Evolutionary conservation across 345 rosid genomes (phyloP).

Genomic region (Kernera saxatilis): DNA sequence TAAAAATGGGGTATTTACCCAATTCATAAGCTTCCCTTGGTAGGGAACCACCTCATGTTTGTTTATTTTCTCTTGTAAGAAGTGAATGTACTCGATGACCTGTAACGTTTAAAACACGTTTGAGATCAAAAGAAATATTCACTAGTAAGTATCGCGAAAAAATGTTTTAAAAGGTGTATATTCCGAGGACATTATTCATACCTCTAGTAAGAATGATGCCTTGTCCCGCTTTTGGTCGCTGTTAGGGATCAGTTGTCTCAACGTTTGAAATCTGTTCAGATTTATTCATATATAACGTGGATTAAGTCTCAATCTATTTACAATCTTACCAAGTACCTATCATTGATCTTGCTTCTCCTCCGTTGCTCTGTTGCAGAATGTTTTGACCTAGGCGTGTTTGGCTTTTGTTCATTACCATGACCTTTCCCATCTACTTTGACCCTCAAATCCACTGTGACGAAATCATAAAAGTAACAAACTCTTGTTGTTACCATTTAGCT

Average conservation of each 20-base stretch:
- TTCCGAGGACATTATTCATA: slow-evolving; percentile 3
- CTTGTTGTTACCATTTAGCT: neutral
- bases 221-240: slow-evolving; percentile 83
- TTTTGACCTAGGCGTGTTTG: slow-evolving; percentile 79
- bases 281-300: neutral
- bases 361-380: slow-evolving; percentile 96
- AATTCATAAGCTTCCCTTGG: slow-evolving; percentile 45
- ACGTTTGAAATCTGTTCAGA: slow-evolving; percentile 68
- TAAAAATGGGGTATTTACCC: slow-evolving; percentile 36
- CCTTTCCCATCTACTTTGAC: slow-evolving; percentile 56
- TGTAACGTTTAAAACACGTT: slow-evolving; percentile 13
- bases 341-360: slow-evolving; percentile 86
- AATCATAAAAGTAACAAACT: neutral
- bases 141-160: neutral
- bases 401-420: slow-evolving; percentile 49
- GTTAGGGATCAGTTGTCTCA: slow-evolving; percentile 72
- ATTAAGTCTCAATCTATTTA: neutral
- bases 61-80: slow-evolving; percentile 69
- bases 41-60: slow-evolving; percentile 64
- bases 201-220: slow-evolving; percentile 91
- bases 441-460: slow-evolving; percentile 42
- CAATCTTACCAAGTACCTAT: slow-evolving; percentile 39
- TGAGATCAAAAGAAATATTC: neutral
- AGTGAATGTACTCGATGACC: slow-evolving; percentile 84
- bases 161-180: neutral